Base-by-base conservation (phyloP, 371 early-diverging fungal genomes). In the Mucor irregularis region DNA sequence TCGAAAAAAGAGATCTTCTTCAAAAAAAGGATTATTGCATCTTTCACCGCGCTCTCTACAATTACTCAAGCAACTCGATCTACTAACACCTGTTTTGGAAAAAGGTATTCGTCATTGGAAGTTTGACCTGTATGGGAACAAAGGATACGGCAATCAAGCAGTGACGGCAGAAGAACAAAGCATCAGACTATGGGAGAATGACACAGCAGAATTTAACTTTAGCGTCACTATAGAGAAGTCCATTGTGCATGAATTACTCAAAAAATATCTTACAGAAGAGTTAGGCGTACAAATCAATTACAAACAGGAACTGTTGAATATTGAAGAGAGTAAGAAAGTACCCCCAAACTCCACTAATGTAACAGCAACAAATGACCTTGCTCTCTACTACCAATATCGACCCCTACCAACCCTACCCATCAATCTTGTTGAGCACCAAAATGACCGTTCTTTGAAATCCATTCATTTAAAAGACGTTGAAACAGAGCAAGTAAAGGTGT, bases 21-120 rank as follows among this genome's bases (percentile, higher is more conserved):
- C 22, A 33, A 53, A 61, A 29, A 54, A 48, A 17, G 42, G 49
- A 53, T 26, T 60, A 44, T 25, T 72, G 5, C 38, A 72, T n/a
- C 60, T 70, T 43, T 63, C 76, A 39, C 76, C 76, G 2, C 62
- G 70, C 2, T 64, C 58, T 19, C 28, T 76, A 17, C 71, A 76
- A 28, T 56, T 69, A n/a, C 34, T 76, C 11, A 47, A 69, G 5
- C 53, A 64, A 31, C 31, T 66, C 2, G 69, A 58, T 13, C 39
- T 76, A 40, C 53, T 64, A 26, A 37, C 47, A 5, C 16, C 42
- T 4, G 47, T 75, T 0, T 35, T 58, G 14, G 45, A 66, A 53
- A 45, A 56, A 24, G 71, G 73, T 21, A 53, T 57, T 25, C 58
- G 58, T 5, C 76, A 72, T 46, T 65, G 61, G 60, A 59, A 58